Evolutionary conservation across 345 rosid species (phyloP).

Genomic region (Anastatica hierochuntica): DNA sequence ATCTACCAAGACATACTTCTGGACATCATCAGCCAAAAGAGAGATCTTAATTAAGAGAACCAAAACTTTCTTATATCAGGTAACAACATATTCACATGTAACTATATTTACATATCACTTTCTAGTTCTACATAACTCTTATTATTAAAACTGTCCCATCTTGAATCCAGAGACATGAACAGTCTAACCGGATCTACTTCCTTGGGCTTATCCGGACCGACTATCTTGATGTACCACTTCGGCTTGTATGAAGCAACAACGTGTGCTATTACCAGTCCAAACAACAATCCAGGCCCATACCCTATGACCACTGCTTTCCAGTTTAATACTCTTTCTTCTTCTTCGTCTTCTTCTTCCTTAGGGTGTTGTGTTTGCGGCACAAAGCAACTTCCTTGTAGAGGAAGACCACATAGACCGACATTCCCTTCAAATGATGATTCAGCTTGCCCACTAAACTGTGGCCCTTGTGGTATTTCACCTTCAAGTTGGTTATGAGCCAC

Average conservation of each 20-base stretch:
- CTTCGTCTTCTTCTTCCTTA: constrained; percentile 6
- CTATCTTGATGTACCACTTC: neutral
- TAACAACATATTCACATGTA: too few relatives aligned
- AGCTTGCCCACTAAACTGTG: neutral
- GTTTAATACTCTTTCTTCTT: constrained; percentile 5
- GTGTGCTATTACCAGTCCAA: neutral
- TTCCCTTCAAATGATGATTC: constrained; percentile 1
- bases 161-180: constrained; percentile 18
- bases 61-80: too few relatives aligned
- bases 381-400: neutral
- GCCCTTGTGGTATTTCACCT: constrained; percentile 6
- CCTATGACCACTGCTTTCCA: constrained; percentile 11
- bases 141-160: constrained; percentile 7
- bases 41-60: neutral
- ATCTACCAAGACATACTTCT: neutral
- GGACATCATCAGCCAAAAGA: neutral
- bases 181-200: constrained; percentile 6
- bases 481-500: neutral
- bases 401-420: constrained; percentile 1
- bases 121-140: neutral
- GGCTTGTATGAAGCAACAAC: neutral
- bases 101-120: neutral
- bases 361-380: neutral
- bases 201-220: constrained; percentile 1
- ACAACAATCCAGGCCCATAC: constrained; percentile 5